These are phyloP conservation scores for Saccharomyces paradoxus DNA, from an alignment of 805 yeast genomes.

Conservation along the genomic window DNA sequence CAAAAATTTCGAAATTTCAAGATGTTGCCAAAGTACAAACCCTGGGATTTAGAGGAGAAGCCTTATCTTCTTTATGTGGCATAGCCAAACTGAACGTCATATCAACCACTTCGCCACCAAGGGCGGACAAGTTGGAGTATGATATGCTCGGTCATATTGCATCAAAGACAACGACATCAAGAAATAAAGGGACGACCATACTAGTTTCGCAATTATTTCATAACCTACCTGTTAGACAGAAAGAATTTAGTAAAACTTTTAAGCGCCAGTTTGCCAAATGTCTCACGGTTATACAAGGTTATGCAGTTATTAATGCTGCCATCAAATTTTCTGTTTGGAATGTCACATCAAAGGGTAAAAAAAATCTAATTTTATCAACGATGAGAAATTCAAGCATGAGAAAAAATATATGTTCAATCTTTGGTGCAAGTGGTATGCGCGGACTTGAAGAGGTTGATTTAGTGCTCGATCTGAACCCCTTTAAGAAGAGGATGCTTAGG, in stretches of 20 bases:
- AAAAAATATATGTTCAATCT: constrained; percentile 58
- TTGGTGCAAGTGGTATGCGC: constrained; percentile 57
- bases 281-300: constrained; percentile 54
- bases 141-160: constrained; percentile 46
- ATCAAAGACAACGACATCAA: constrained; percentile 36
- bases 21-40: constrained; percentile 46
- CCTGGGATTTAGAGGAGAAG: constrained; percentile 77
- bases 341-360: constrained; percentile 39
- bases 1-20: constrained; percentile 51
- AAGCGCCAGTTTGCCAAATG: constrained; percentile 68
- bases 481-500: constrained; percentile 14
- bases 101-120: constrained; percentile 51
- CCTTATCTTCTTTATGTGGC: constrained; percentile 61
- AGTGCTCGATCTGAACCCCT: constrained; percentile 31
- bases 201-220: constrained; percentile 51
- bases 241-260: constrained; percentile 57
- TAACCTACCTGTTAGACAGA: constrained; percentile 72
- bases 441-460: constrained; percentile 49
- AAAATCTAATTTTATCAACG: constrained; percentile 49
- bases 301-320: constrained; percentile 51
- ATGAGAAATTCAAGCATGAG: constrained; percentile 41
- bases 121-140: constrained; percentile 49
- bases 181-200: constrained; percentile 65
- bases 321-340: constrained; percentile 58
- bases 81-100: constrained; percentile 40